Evolutionary conservation across 176 grass and related monocot species (phyloP), one percentile per base, ranked within the genome.

Genomic region (Zoysia pacifica): DNA sequence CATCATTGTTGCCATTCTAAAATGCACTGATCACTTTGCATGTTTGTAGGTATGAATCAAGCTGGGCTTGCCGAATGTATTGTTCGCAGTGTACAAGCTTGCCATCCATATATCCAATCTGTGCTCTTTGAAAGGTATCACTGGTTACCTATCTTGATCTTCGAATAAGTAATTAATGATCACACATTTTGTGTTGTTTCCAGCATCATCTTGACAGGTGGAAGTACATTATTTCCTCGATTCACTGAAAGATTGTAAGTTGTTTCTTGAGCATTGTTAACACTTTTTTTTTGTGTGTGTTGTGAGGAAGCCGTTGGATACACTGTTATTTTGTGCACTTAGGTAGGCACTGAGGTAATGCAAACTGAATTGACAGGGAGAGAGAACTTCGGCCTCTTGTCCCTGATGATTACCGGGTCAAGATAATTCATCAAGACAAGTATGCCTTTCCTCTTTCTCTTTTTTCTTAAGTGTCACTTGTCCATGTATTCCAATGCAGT

Each of bases 61-160:
- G 96, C 96, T 62, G 96, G 96, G 16, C 80, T 98, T 72, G 90
- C 96, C 82, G 92, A 98, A 84, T 98, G 96, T 81, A 89, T 98
- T 69, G 92, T 91, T 60, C 88, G 92, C 61, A 87, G 88, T 43
- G 86, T 94, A 40, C 83, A 94, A 79, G 83, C 88, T 19, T 98
- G 92, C 68, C 96, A 98, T 79, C 86, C 84, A 4, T 85, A 89
- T 89, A 82, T 98, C 82, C 96, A 93, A 50, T 84, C 96, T 72
- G 86, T 95, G 43, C 90, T 95, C 78, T 93, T 76, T 79, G 81
- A 93, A 80, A 98, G 91, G 96, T 98, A 91, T 28, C 28, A 28
- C 28, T 28, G 28, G 28, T 28, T 28, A 28, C 28, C 28, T 28
- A 28, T 28, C 28, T 28, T 28, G 28, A 28, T 28, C 28, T 28